These are phyloP conservation scores for Aspergillus tubingensis DNA, from an alignment of 2,329 filamentous ascomycete genomes.

Conservation along the genomic window DNA sequence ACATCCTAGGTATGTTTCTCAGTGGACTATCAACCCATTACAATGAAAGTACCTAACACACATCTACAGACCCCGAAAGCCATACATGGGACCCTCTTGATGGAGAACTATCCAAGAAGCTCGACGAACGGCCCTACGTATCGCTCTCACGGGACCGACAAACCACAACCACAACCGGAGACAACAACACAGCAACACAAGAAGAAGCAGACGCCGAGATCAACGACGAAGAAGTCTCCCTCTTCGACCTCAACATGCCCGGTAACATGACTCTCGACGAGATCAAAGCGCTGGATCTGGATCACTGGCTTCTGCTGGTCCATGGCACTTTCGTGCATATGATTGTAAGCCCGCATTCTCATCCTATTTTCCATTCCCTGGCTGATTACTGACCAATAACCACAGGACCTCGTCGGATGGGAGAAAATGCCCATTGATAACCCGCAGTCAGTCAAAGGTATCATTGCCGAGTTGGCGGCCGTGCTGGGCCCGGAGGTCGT, in stretches of 20 bases:
- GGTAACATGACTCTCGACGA: slow-evolving; percentile 48
- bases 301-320: slow-evolving; percentile 48
- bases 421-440: slow-evolving; percentile 45
- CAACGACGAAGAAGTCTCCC: slow-evolving; percentile 45
- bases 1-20: slow-evolving; percentile 46
- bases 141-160: slow-evolving; percentile 45
- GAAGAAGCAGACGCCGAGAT: slow-evolving; percentile 23
- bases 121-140: slow-evolving; percentile 48
- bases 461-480: slow-evolving; percentile 50
- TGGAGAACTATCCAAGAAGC: slow-evolving; percentile 42
- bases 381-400: neutral
- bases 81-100: slow-evolving; percentile 48
- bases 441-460: slow-evolving; percentile 49
- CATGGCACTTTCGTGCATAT: slow-evolving; percentile 46
- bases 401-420: slow-evolving; percentile 51
- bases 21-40: neutral
- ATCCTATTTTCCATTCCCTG: neutral
- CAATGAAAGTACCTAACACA: neutral
- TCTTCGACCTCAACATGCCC: slow-evolving; percentile 51
- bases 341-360: slow-evolving; percentile 34
- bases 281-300: slow-evolving; percentile 45
- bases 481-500: slow-evolving; percentile 47
- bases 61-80: slow-evolving; percentile 47
- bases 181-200: neutral
- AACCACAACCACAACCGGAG: slow-evolving; percentile 6